phyloP scores from a whole-genome alignment of 768 basidiomycete species.

The Dentipellis sp. region DNA sequence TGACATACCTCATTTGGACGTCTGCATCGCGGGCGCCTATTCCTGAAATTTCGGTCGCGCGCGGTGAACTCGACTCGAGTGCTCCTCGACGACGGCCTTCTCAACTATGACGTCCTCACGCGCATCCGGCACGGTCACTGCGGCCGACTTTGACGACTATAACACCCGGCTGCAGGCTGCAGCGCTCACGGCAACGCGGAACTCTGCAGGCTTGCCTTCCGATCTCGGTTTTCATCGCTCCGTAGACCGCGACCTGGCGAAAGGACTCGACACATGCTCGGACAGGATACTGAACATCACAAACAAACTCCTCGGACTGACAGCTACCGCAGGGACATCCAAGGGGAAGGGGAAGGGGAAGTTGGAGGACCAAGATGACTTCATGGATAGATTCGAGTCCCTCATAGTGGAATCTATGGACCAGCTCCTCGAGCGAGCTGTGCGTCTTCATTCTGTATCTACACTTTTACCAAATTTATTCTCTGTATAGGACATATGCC shows the following conservation, averaged over 20 bases:
- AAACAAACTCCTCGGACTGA: conserved; percentile 50
- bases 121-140: background rate
- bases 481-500: conserved; percentile 59
- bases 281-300: conserved; percentile 55
- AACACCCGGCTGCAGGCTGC: conserved; percentile 48
- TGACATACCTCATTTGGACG: background rate
- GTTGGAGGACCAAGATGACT: conserved; percentile 64
- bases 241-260: conserved; percentile 62
- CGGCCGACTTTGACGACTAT: conserved; percentile 36
- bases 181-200: conserved; percentile 55
- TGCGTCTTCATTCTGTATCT: conserved; percentile 25
- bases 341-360: conserved; percentile 43
- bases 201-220: conserved; percentile 49
- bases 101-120: background rate
- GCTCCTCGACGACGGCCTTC: background rate
- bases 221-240: conserved; percentile 90
- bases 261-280: conserved; percentile 63
- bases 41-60: background rate
- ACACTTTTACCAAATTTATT: background rate
- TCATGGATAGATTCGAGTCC: conserved; percentile 74
- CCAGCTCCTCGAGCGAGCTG: conserved; percentile 74
- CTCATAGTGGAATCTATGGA: conserved; percentile 82
- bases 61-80: background rate
- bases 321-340: conserved; percentile 32
- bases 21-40: background rate